Percentiles rank a stretch among this genome's conserved stretches.
Conservation (phyloP, 495 filamentous ascomycete species). For the Penicillium cataractarum region DNA sequence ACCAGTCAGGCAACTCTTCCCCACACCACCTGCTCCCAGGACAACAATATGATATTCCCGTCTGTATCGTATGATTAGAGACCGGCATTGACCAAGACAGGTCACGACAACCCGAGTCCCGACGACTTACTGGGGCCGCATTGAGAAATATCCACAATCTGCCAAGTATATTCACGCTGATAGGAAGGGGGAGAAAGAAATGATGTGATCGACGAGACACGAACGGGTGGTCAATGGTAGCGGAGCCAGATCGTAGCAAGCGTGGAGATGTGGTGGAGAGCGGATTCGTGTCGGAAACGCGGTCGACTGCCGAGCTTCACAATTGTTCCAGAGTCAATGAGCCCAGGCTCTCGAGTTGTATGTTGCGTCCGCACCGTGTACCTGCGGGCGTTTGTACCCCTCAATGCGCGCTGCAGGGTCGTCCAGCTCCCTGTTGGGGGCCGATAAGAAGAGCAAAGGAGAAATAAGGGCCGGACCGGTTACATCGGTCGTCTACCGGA, state of each 20-base stretch:
- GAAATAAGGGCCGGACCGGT: constrained; percentile 38
- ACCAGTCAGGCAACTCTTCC: constrained; percentile 98
- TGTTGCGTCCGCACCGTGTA: constrained; percentile 12
- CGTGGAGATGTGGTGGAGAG: constrained; percentile 7
- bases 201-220: constrained; percentile 7
- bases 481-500: constrained; percentile 40
- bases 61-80: constrained; percentile 46
- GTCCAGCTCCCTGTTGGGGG: constrained; percentile 24
- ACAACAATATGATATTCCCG: constrained; percentile 93
- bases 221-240: constrained; percentile 12
- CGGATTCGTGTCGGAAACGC: neutral
- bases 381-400: constrained; percentile 9
- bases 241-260: constrained; percentile 2
- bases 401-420: constrained; percentile 15
- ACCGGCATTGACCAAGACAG: constrained; percentile 11
- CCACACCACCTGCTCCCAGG: constrained; percentile 90
- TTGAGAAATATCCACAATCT: constrained; percentile 32
- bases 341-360: neutral
- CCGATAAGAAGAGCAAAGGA: constrained; percentile 34
- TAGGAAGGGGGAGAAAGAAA: neutral
- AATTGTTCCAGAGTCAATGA: neutral
- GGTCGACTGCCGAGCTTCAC: neutral
- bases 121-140: constrained; percentile 58
- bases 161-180: neutral
- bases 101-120: neutral